Conservation (phyloP, 768 basidiomycete species). For the Kockovaella imperatae region DNA sequence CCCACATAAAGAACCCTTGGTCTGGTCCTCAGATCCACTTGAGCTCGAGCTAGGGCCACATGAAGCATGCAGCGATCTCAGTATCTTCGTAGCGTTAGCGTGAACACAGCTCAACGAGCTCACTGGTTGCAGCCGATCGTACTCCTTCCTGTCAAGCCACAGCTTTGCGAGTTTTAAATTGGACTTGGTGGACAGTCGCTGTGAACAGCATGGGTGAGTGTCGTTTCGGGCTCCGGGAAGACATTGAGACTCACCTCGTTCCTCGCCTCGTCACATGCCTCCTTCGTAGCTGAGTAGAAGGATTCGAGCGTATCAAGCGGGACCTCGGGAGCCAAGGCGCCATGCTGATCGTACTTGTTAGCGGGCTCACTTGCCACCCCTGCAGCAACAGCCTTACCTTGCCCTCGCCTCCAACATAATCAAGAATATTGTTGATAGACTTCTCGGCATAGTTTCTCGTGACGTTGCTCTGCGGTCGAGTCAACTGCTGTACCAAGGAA, state of each 20-base stretch:
- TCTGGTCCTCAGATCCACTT: slow-evolving; percentile 56
- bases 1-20: slow-evolving; percentile 67
- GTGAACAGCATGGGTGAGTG: not conserved
- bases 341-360: slow-evolving; percentile 33
- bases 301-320: slow-evolving; percentile 77
- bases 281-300: slow-evolving; percentile 90
- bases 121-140: slow-evolving; percentile 70
- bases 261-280: slow-evolving; percentile 83
- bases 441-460: slow-evolving; percentile 70
- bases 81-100: slow-evolving; percentile 25
- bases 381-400: slow-evolving; percentile 53
- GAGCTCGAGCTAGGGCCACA: slow-evolving; percentile 34
- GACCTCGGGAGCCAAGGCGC: slow-evolving; percentile 39
- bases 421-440: slow-evolving; percentile 94
- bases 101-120: slow-evolving; percentile 5
- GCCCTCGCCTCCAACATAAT: slow-evolving; percentile 84
- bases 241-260: slow-evolving; percentile 62
- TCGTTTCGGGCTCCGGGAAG: not conserved
- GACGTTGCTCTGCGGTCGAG: slow-evolving; percentile 26
- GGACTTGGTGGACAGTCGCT: slow-evolving; percentile 91
- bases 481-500: slow-evolving; percentile 2
- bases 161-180: slow-evolving; percentile 95
- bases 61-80: slow-evolving; percentile 38
- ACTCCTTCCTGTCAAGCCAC: slow-evolving; percentile 94
- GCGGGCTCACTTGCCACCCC: slow-evolving; percentile 27